These are phyloP conservation scores for Penstemon newberryi DNA, from an alignment of 257 asterid species.

Conservation along the genomic window DNA sequence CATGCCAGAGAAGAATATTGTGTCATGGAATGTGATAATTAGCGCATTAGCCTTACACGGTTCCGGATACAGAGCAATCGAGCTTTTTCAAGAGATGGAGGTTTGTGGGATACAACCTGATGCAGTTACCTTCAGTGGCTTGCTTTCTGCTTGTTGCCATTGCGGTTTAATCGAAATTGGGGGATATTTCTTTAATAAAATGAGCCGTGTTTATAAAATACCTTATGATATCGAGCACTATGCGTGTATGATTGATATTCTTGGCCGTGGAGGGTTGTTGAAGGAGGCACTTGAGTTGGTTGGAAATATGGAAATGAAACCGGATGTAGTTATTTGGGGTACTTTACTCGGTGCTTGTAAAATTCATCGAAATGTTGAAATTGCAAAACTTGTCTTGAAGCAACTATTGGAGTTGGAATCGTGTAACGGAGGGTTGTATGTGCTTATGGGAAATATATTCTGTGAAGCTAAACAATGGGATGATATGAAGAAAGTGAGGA, in stretches of 20 bases:
- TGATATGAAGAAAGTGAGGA: conserved; percentile 53
- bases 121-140: conserved; percentile 53
- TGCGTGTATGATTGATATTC: conserved; percentile 62
- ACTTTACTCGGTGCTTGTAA: conserved; percentile 62
- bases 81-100: conserved; percentile 59
- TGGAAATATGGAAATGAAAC: conserved; percentile 52
- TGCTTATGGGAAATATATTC: conserved; percentile 56
- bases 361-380: conserved; percentile 35
- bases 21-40: conserved; percentile 67
- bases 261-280: conserved; percentile 57
- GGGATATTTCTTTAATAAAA: conserved; percentile 44
- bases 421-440: conserved; percentile 44
- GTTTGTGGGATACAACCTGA: conserved; percentile 47
- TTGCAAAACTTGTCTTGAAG: conserved; percentile 51
- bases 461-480: conserved; percentile 58
- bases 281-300: conserved; percentile 50
- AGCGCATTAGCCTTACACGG: conserved; percentile 61
- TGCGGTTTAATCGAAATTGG: conserved; percentile 58
- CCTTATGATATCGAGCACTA: conserved; percentile 50
- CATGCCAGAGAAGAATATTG: conserved; percentile 43
- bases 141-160: conserved; percentile 72
- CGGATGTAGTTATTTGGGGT: conserved; percentile 61
- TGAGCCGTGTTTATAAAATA: conserved; percentile 35
- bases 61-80: conserved; percentile 46
- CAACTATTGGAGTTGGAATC: conserved; percentile 51